Evolutionary conservation across 2,329 filamentous ascomycete species (phyloP), one percentile per base, ranked within the genome.

Genomic region (Botrytis sinoallii): DNA sequence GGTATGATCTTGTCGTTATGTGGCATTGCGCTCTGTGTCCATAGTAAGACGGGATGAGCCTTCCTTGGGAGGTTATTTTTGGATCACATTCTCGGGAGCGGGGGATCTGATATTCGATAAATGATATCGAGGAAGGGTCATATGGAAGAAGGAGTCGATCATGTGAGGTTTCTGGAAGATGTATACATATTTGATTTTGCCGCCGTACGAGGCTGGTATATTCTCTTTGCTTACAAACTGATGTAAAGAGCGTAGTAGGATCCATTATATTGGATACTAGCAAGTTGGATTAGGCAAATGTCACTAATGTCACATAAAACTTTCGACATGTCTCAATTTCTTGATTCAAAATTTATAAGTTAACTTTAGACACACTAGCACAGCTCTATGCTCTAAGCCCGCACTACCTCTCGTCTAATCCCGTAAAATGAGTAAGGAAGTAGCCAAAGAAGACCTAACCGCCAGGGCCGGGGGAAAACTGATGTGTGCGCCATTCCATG

Each of bases 21-120:
- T 25, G 94, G 94, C 0, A 97, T 97, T 81, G 93, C 87, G 4
- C 83, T 97, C 40, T 97, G 94, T 83, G 94, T 97, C 3, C 88
- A 93, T 73, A 91, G 89, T 81, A 91, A 91, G 72, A 71, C 61
- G n/a, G 35, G 59, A 46, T 71, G 60, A 71, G 35, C 35, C 48
- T 42, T 67, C 16, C n/a, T 55, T 55, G 16, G n/a, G 16, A 32
- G 48, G 48, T 29, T 68, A 57, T 68, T 68, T 55, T 68, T 68
- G 65, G 48, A 68, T 68, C 48, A 68, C 16, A 38, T 22, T 42
- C 14, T 22, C 65, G 35, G 65, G 14, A 42, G 48, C 42, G 35
- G 35, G 65, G 65, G 46, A 67, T 67, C 55, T 12, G 25, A 63
- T 64, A 42, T 22, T 32, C 65, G 18, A 68, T 57, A 65, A 35